Evolutionary conservation across 1,284 basidiomycete species (phyloP), one percentile per base, ranked within the genome.

Genomic region (Trametes versicolor): DNA sequence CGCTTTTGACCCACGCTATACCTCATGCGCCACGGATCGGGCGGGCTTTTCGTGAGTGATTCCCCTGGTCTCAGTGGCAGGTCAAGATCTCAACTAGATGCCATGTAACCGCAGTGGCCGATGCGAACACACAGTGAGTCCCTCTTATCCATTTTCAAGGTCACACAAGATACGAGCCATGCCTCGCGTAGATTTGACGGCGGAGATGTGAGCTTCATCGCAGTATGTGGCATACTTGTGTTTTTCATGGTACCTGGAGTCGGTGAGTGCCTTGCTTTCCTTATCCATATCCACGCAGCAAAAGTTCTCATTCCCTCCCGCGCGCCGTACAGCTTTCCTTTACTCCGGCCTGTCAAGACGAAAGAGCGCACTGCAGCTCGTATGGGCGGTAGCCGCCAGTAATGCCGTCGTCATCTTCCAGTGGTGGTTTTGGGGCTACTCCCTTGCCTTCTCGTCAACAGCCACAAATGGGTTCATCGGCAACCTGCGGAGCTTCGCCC

Each of bases 391-490:
- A 62, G 82, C 85, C 52, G 89, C 90, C 7, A 85, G 86, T 72
- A 92, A 93, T 68, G 91, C 92, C 2, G 82, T 96, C 69, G 89
- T 90, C 65, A 91, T 96, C 69, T 93, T 98, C 80, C 95, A 97
- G 75, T 96, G 94, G 94, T 95, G 84, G 75, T 87, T 93, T 79
- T 93, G 91, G 90, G 93, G 93, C 19, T 95, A 95, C 78, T 91
- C 90, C 1, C 81, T 95, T 39, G 92, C 92, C 3, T 95, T 95
- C 76, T 93, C 92, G 4, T 81, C 87, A 13, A 86, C 89, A 0
- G 92, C 93, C 47, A 86, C 86, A 65, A 89, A 92, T 78, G 85
- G 92, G 63, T 95, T 85, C 81, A 93, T 96, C 65, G 94, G 94
- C 60, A 88, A 95, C 74, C 82, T 95, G 25, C 85, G 80, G 41